These are phyloP conservation scores for Lactifluus volemus DNA, from an alignment of 768 basidiomycete species.

Conservation along the genomic window DNA sequence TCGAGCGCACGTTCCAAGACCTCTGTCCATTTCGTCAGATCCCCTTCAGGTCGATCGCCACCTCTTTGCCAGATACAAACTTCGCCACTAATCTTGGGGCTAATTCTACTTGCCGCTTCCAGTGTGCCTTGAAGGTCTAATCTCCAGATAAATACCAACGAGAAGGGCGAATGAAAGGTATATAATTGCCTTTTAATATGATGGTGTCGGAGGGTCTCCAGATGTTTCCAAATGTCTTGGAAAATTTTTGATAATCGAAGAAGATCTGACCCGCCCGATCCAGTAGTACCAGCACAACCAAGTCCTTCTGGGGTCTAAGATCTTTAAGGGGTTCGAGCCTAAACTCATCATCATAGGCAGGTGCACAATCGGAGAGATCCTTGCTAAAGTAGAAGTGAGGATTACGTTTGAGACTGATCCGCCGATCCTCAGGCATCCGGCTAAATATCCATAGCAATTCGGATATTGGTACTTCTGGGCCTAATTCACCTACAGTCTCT, in stretches of 20 bases:
- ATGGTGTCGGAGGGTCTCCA: conserved; percentile 11
- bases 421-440: conserved; percentile 14
- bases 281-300: conserved; percentile 6
- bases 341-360: conserved; percentile 5
- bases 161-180: neutral
- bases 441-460: conserved; percentile 14
- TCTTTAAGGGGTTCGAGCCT: conserved; percentile 12
- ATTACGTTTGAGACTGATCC: conserved; percentile 14
- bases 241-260: conserved; percentile 14
- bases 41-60: neutral
- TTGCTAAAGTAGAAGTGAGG: conserved; percentile 12
- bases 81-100: neutral
- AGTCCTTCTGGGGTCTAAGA: conserved; percentile 11
- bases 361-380: conserved; percentile 12
- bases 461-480: conserved; percentile 10
- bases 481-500: conserved; percentile 4
- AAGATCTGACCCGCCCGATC: conserved; percentile 15
- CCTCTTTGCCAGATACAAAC: conserved; percentile 17
- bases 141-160: neutral
- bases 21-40: conserved; percentile 11
- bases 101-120: conserved; percentile 7
- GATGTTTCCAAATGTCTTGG: conserved; percentile 14
- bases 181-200: conserved; percentile 6
- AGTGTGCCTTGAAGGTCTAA: conserved; percentile 15
- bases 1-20: conserved; percentile 6